phyloP scores from a whole-genome alignment of 2,329 filamentous ascomycete genomes.

The Graphium sp. region DNA sequence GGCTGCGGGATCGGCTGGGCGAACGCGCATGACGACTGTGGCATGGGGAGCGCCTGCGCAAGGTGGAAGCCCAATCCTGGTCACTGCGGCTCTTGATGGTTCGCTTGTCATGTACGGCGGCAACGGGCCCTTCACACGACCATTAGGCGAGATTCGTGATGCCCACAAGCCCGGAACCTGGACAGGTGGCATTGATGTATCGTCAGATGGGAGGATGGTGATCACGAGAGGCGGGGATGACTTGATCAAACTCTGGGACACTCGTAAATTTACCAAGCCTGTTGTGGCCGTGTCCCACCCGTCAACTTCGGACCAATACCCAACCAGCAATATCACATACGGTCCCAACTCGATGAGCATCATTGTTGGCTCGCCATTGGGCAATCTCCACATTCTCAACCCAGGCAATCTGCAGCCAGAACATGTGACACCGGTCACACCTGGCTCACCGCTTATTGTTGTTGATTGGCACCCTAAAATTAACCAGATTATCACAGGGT shows the following conservation, averaged over 20 bases:
- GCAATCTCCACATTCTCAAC: conserved; percentile 83
- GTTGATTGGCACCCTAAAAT: conserved; percentile 88
- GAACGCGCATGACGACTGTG: conserved; percentile 86
- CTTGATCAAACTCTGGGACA: conserved; percentile 93
- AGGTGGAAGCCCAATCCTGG: conserved; percentile 62
- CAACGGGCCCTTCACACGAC: conserved; percentile 70
- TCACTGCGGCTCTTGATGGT: conserved; percentile 75
- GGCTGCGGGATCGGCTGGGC: conserved; percentile 71
- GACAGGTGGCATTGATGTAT: conserved; percentile 86
- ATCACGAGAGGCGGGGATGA: conserved; percentile 85
- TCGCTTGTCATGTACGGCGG: conserved; percentile 85
- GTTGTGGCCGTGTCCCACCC: conserved; percentile 63
- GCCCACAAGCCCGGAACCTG: conserved; percentile 74
- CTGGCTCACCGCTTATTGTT: conserved; percentile 63
- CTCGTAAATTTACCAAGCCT: conserved; percentile 82
- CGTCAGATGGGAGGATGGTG: conserved; percentile 75
- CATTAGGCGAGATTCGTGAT: conserved; percentile 65
- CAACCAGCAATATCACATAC: conserved; percentile 78
- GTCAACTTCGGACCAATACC: conserved; percentile 71
- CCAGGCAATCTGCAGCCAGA: conserved; percentile 78
- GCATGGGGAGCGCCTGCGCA: conserved; percentile 66
- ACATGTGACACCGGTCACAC: conserved; percentile 75
- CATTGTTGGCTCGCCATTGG: conserved; percentile 73
- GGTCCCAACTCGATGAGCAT: conserved; percentile 71
- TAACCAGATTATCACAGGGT: conserved; percentile 91